Base-by-base conservation (phyloP, 306 rosid genomes). In the Oxytropis ochrocephala region DNA sequence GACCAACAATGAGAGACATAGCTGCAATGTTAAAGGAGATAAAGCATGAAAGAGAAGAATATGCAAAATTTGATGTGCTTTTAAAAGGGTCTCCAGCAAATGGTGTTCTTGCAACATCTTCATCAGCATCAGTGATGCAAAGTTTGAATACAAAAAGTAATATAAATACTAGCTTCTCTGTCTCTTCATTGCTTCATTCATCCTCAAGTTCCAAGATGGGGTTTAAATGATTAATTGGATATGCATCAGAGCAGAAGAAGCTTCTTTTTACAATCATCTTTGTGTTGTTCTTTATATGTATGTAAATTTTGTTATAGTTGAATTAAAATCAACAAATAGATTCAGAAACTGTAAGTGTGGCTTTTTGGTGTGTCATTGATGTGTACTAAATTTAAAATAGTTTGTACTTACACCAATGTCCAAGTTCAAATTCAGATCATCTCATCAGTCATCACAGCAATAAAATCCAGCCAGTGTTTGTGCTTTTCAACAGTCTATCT, bases 1-100 rank as follows among this genome's bases (percentile, higher is more conserved):
- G 98, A 70, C 98, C 98, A 56, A 85, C 94, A 11, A 94, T 94
- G 98, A 88, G 88, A 83, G 98, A 94, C 61, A 90, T 90, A 4
- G 86, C 89, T 0, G 96, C 29, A 24, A 24, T 24, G 29, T 24
- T 24, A 4, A 88, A 88, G 67, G 98, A 88, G 53, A 87, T 90
- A 24, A 24, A 24, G 29, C 29, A 24, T 24, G 29, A 24, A 24
- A 24, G 29, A 4, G 29, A 24, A 24, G 29, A 24, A 24, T 24
- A 24, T 24, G 29, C 95, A 19, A 90, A 94, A 78, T 87, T 94
- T 61, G 98, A 90, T 75, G 80, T 77, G 68, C 95, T 94, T 57
- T 81, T 90, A 50, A 90, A 94, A 74, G 86, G 85, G 9, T 87
- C 95, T 12, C 91, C 96, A 3, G 81, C 84, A 8, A 78, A 76